These are phyloP conservation scores for Schwanniomyces polymorphus DNA, from an alignment of 805 yeast genomes.

Conservation along the genomic window DNA sequence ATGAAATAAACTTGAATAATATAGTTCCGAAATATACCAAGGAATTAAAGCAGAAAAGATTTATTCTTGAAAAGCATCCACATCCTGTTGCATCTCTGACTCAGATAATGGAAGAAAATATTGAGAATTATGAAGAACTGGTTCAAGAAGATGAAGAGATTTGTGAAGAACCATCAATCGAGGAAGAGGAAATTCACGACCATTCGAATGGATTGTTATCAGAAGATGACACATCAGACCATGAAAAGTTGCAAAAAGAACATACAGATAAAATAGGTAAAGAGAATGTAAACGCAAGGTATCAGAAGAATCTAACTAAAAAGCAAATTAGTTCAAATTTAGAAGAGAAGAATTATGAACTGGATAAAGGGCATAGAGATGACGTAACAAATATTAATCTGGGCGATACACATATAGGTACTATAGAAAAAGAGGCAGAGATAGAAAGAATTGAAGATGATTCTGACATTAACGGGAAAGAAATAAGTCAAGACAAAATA, in stretches of 20 bases:
- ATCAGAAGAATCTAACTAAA: no score
- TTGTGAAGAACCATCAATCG: no score
- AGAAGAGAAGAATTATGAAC: not conserved
- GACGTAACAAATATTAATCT: not conserved
- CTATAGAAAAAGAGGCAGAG: not conserved
- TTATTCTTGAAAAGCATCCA: not conserved
- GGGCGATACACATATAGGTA: not conserved
- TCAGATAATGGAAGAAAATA: no score
- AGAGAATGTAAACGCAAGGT: not conserved
- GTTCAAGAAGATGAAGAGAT: no score
- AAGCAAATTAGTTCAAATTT: not conserved
- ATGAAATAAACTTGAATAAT: slow-evolving; percentile 13
- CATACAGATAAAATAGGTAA: slow-evolving; percentile 2
- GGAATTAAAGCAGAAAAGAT: not conserved
- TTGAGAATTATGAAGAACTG: not conserved
- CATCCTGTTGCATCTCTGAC: no score
- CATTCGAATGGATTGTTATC: no score
- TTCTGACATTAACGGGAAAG: not conserved
- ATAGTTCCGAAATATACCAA: slow-evolving; percentile 19
- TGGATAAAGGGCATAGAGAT: not conserved
- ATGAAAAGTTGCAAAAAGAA: not conserved
- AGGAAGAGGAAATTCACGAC: no score
- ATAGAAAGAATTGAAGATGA: slow-evolving; percentile 1
- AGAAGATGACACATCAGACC: not conserved
- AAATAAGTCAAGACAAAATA: not conserved